Evolutionary conservation across 345 rosid genomes (phyloP).

Genomic region (Citrus reticulata): DNA sequence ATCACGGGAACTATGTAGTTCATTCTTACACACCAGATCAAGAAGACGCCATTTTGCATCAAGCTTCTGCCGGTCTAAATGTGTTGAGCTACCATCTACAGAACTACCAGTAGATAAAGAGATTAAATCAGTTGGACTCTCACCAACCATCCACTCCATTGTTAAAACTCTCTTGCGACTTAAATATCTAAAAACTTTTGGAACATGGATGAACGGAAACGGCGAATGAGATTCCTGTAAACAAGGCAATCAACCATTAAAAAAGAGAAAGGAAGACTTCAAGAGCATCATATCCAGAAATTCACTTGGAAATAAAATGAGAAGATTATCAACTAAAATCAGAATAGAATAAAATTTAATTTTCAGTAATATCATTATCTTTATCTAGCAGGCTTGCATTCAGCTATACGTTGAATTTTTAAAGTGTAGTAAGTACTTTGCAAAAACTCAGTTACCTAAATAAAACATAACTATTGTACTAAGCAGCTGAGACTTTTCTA

Average conservation of each 20-base stretch:
- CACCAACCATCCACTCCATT: conserved; percentile 97
- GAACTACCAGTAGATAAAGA: conserved; percentile 39
- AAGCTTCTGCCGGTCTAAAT: conserved; percentile 50
- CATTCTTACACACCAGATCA: conserved; percentile 57
- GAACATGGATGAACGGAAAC: conserved; percentile 60
- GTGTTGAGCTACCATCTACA: conserved; percentile 25
- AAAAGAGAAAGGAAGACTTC: conserved; percentile 13
- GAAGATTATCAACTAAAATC: conserved; percentile 1
- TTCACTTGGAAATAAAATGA: not conserved
- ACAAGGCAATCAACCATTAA: conserved; percentile 18
- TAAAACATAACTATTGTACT: not conserved
- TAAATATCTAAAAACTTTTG: conserved; percentile 62
- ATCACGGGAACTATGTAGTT: not conserved
- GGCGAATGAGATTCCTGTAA: conserved; percentile 81
- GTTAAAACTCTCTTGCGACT: conserved; percentile 82
- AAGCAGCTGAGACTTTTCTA: not conserved
- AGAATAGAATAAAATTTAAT: not conserved
- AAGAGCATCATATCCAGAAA: conserved; percentile 3
- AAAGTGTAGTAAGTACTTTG: not conserved
- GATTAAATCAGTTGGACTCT: conserved; percentile 70
- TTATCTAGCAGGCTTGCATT: not conserved
- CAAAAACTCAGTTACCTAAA: not conserved
- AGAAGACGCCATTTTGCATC: conserved; percentile 72
- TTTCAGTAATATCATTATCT: not conserved
- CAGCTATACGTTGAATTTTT: not conserved